phyloP scores from a whole-genome alignment of 768 basidiomycete genomes.

The Tylopilus rubrobrunneus region DNA sequence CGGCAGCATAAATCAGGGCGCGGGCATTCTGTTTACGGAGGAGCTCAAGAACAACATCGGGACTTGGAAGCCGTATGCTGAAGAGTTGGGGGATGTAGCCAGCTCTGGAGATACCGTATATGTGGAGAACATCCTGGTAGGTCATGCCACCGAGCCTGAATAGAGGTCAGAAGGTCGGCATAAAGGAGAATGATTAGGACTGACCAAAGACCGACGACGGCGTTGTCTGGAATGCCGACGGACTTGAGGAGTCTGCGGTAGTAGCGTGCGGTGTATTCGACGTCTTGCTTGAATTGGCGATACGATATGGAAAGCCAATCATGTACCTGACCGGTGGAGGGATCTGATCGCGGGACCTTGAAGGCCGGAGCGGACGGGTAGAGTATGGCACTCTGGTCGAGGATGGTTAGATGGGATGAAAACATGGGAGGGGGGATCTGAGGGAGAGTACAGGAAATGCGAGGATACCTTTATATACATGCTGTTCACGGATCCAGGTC shows the following conservation, averaged over 20 bases:
- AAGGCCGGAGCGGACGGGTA: conserved; percentile 54
- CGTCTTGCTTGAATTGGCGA: conserved; percentile 57
- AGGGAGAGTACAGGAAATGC: conserved; percentile 4
- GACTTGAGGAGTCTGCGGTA: conserved; percentile 52
- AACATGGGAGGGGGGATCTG: conserved; percentile 18
- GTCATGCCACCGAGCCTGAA: conserved; percentile 69
- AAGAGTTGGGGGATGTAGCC: conserved; percentile 77
- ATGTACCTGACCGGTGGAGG: conserved; percentile 39
- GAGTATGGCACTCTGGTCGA: conserved; percentile 51
- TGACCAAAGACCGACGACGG: conserved; percentile 73
- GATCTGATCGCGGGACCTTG: conserved; percentile 50
- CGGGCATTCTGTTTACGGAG: conserved; percentile 57
- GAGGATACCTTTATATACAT: conserved; percentile 28
- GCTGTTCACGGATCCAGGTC: conserved; percentile 20
- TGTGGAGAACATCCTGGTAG: conserved; percentile 66
- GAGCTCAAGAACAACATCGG: conserved; percentile 66
- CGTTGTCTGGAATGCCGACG: conserved; percentile 45
- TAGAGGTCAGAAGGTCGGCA: conserved; percentile 8
- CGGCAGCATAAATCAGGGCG: conserved; percentile 62
- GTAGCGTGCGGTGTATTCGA: conserved; percentile 61
- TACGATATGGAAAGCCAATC: conserved; percentile 65
- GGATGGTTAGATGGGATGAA: conserved; percentile 58
- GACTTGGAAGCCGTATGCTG: conserved; percentile 73
- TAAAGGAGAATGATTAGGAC: conserved; percentile 20
- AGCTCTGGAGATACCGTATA: conserved; percentile 72